Percentiles rank a stretch among this genome's conserved stretches.
These are phyloP conservation scores for Huntiella omanensis DNA, from an alignment of 2,329 filamentous ascomycete species.

Conservation along the genomic window DNA sequence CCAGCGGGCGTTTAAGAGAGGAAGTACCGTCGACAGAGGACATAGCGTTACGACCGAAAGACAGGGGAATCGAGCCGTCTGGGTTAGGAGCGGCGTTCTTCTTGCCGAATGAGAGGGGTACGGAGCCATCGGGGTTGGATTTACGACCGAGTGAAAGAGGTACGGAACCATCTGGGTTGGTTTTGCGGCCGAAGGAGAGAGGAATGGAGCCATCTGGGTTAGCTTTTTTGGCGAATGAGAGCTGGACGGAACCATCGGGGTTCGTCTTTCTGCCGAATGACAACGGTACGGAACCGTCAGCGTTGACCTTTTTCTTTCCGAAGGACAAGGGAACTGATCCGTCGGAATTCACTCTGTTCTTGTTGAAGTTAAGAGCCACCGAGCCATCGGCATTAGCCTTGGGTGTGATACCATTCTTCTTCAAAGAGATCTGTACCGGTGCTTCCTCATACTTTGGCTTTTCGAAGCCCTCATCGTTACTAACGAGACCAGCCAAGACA, in stretches of 20 bases:
- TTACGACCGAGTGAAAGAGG: conserved; percentile 14
- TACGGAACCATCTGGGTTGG: background rate
- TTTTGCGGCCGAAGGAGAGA: conserved; percentile 21
- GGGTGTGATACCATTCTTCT: conserved; percentile 16
- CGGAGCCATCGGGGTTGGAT: conserved; percentile 30
- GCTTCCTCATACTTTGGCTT: conserved; percentile 50
- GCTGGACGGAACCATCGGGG: conserved; percentile 15
- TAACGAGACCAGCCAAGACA: conserved; percentile 62
- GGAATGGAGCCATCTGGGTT: conserved; percentile 32
- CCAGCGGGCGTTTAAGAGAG: conserved; percentile 13
- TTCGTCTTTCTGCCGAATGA: conserved; percentile 44
- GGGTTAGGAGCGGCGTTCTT: conserved; percentile 12
- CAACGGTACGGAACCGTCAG: conserved; percentile 17
- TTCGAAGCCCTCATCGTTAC: conserved; percentile 44
- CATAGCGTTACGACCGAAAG: conserved; percentile 16
- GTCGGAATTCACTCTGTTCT: conserved; percentile 17
- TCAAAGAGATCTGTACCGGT: conserved; percentile 24
- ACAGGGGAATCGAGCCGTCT: background rate
- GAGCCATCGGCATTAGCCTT: conserved; percentile 13
- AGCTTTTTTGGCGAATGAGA: conserved; percentile 36
- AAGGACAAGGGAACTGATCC: conserved; percentile 23
- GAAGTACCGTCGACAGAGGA: conserved; percentile 15
- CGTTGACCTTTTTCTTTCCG: conserved; percentile 37
- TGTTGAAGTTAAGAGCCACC: conserved; percentile 27
- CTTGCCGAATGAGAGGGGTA: conserved; percentile 24